Percentiles rank a stretch among this genome's conserved stretches.
These are phyloP conservation scores for Diddensiella santjacobensis DNA, from an alignment of 805 yeast genomes.

Conservation along the genomic window DNA sequence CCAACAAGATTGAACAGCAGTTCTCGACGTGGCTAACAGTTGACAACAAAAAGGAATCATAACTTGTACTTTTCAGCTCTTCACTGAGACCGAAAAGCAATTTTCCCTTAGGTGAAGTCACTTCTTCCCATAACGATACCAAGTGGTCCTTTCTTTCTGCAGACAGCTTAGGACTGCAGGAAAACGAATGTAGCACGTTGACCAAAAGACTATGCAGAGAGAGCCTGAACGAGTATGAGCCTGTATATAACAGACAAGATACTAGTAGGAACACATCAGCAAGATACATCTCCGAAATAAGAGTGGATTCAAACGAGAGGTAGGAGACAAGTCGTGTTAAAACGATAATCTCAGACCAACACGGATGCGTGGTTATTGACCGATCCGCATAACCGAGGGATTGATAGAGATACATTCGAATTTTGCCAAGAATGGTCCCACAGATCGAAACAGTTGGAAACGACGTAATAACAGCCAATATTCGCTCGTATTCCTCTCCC, in stretches of 20 bases:
- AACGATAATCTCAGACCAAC: constrained; percentile 70
- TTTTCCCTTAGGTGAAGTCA: constrained; percentile 23
- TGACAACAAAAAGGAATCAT: constrained; percentile 20
- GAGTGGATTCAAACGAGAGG: constrained; percentile 61
- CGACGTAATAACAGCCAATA: constrained; percentile 57
- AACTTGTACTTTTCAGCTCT: constrained; percentile 18
- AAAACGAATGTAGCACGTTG: constrained; percentile 66
- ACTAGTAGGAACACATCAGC: constrained; percentile 70
- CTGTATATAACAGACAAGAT: constrained; percentile 52
- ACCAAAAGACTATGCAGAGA: constrained; percentile 58
- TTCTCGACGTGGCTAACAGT: constrained; percentile 24
- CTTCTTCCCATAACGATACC: constrained; percentile 37
- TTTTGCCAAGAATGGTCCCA: constrained; percentile 55
- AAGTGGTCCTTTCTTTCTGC: constrained; percentile 40
- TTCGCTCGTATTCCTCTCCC: constrained; percentile 51
- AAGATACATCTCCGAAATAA: constrained; percentile 33
- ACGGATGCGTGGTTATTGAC: constrained; percentile 48
- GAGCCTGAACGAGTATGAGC: constrained; percentile 52
- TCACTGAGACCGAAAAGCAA: constrained; percentile 26
- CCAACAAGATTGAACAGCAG: constrained; percentile 22
- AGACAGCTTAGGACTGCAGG: constrained; percentile 52
- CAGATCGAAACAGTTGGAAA: constrained; percentile 72
- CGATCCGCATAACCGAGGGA: constrained; percentile 41
- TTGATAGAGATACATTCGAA: constrained; percentile 52
- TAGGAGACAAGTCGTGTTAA: constrained; percentile 60